Base-by-base conservation (phyloP, 192 early-diverging fungal genomes). In the Geranomyces michiganensis region DNA sequence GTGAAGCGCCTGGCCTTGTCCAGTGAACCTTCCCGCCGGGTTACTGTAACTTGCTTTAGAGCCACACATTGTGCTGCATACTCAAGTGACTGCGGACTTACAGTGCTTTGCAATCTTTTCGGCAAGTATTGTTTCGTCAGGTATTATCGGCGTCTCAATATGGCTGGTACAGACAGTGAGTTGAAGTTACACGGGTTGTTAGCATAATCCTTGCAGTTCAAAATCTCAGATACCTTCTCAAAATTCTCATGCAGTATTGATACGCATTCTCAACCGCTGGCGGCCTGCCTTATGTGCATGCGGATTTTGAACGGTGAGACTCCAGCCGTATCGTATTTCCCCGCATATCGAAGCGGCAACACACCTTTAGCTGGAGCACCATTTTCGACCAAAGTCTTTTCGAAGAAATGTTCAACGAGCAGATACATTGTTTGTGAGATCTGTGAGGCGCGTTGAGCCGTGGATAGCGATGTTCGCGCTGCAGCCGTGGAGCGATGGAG, bases 41-140 rank as follows among this genome's bases (percentile, higher is more conserved):
- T 68, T 14, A 92, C 89, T 92, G 49, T 32, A 30, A 33, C 22
- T 71, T 0, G 26, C 17, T 12, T 31, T 36, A 65, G 9, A 21
- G 19, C 31, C 41, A 17, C 12, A 33, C 7, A 72, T 24, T 15
- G 30, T 0, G 6, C 19, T 48, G 14, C n/a, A 68, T 62, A 14
- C 21, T 62, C 48, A 19, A 17, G 36, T 41, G 21, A 13, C 26
- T 41, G 15, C 21, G 17, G 17, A 58, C 83, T 76, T 75, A 92
- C 90, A 76, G 70, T 85, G 85, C 74, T 88, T 88, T 72, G 85
- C 86, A 60, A 90, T 90, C 19, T 78, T 67, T 45, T 88, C 85
- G 17, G 81, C 84, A 21, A 90, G 73, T 58, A 86, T 78, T 9
- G 81, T 65, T 45, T 86, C 87, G 67, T 91, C 89, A 13, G 79